A percentile compares a stretch with the other conserved stretches of the same genome.
Evolutionary conservation across 768 basidiomycete species (phyloP).

Genomic region (Tulasnella sp.): DNA sequence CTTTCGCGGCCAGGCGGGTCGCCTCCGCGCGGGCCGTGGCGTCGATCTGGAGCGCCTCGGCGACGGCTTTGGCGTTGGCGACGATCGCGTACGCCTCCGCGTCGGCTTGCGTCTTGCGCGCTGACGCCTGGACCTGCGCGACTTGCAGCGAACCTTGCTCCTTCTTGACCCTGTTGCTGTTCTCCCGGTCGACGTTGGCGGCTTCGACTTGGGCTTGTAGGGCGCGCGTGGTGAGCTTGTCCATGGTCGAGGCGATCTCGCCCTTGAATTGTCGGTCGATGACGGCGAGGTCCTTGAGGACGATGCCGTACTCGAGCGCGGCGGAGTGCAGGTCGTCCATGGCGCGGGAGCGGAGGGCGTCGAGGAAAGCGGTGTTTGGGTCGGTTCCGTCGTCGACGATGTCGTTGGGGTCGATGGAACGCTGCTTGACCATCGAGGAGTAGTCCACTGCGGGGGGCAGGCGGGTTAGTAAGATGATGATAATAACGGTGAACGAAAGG

Average conservation of each 20-base stretch:
- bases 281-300: conserved; percentile 71
- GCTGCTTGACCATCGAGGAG: conserved; percentile 73
- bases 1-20: conserved; percentile 53
- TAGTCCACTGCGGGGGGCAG: conserved; percentile 51
- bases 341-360: conserved; percentile 77
- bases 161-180: conserved; percentile 84
- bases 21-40: conserved; percentile 80
- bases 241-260: conserved; percentile 83
- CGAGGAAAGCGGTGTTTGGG: conserved; percentile 74
- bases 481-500: not conserved
- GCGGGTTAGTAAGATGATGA: not conserved
- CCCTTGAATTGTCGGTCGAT: conserved; percentile 89
- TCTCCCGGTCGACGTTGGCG: conserved; percentile 84
- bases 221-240: conserved; percentile 80
- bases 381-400: conserved; percentile 67
- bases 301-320: conserved; percentile 81
- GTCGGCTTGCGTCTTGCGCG: conserved; percentile 66
- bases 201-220: conserved; percentile 88
- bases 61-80: conserved; percentile 73
- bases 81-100: conserved; percentile 74
- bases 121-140: conserved; percentile 72
- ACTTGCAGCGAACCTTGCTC: conserved; percentile 80
- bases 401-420: conserved; percentile 74
- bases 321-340: conserved; percentile 87
- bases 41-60: conserved; percentile 66